A percentile compares a stretch with the other conserved stretches of the same genome.
Evolutionary conservation across 176 grass and related monocot genomes (phyloP).

Genomic region (Rhynchospora tenuis): DNA sequence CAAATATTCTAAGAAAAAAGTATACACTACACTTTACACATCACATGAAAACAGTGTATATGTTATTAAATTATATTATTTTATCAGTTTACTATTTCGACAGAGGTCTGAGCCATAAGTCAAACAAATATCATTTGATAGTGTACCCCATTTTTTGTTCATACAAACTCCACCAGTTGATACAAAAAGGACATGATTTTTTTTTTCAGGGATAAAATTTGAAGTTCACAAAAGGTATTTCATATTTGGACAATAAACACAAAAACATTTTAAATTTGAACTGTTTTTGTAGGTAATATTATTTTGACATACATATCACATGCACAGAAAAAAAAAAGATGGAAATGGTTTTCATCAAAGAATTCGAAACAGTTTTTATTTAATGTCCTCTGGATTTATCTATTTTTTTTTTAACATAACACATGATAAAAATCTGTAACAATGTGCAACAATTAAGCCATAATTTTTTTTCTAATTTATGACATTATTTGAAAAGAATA

Average conservation of each 20-base stretch:
- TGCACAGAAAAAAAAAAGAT: too few species aligned
- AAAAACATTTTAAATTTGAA: too few species aligned
- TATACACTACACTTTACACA: neutral
- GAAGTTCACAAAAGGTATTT: too few species aligned
- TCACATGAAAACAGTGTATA: constrained; percentile 17
- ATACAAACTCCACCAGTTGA: neutral
- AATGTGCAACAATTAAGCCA: neutral
- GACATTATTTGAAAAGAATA: too few species aligned
- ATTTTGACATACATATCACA: too few species aligned
- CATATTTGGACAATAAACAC: too few species aligned
- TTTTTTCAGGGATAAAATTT: too few species aligned
- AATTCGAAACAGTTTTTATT: too few species aligned
- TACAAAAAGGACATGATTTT: too few species aligned
- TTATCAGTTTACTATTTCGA: neutral
- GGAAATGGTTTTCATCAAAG: too few species aligned
- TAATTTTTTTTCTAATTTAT: neutral
- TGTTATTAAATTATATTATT: neutral
- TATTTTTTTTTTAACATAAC: neutral
- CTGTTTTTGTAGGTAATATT: too few species aligned
- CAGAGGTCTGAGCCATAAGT: neutral
- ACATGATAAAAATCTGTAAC: neutral
- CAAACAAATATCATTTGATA: neutral
- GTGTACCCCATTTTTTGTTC: neutral
- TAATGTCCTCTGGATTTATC: too few species aligned
- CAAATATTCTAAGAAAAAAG: constrained; percentile 10